Evolutionary conservation across 2,329 filamentous ascomycete genomes (phyloP), one percentile per base, ranked within the genome.

Genomic region (Claviceps sorghi): DNA sequence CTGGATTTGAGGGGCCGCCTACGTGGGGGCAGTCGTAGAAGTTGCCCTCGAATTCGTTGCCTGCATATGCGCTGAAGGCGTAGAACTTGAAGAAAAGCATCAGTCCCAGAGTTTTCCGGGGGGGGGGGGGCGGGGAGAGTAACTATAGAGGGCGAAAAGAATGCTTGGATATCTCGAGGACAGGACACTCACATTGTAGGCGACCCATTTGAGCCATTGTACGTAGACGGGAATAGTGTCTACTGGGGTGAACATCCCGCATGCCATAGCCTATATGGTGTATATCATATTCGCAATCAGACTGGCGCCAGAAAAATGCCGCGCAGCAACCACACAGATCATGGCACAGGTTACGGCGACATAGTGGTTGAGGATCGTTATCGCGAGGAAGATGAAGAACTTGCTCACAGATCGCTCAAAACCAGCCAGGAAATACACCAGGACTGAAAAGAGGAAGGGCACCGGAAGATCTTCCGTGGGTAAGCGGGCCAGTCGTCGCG

Each of bases 341-440:
- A 82, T 80, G 1, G 86, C 84, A 59, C 85, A 84, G 1, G 79
- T 84, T 10, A 90, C 78, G 1, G 84, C 79, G 38, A 87, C 82
- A 57, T 87, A 88, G 54, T 90, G 86, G 45, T 80, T 82, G 3
- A 89, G 64, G 4, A 90, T 64, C 0, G 82, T 76, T 40, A 88
- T 72, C 2, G 75, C 71, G 57, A 89, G 83, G 67, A 88, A 90
- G 1, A 76, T 80, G 53, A 90, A 82, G 64, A 88, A 89, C 51
- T 83, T 78, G 1, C 61, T 66, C 0, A 74, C 78, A 9, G 82
- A 75, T 2, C 75, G 71, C 47, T 85, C 78, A 58, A 88, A 86
- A 0, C 84, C 84, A 7, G 80, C 78, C 82, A 89, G 88, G 63
- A 87, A 89, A 64, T 89, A 90, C 61, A 82, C 83, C 8, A 89